Evolutionary conservation across 2,329 filamentous ascomycete species (phyloP), one percentile per base, ranked within the genome.

Genomic region (Geosmithia putterillii): DNA sequence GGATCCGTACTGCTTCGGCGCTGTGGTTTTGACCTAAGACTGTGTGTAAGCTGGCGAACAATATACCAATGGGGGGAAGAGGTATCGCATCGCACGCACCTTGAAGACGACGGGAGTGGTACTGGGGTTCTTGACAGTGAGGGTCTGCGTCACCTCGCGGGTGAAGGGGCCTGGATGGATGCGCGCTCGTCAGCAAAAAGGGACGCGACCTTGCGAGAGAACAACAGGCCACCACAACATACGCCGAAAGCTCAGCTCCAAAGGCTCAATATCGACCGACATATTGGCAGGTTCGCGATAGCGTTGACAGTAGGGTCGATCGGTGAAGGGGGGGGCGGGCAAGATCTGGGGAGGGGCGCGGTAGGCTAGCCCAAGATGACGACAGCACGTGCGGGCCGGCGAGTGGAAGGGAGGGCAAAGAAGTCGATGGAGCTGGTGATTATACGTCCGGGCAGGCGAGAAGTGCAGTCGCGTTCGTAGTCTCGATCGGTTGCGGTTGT

Each of bases 211-310:
- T 9, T 14, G 28, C 10, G 28, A 4, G 28, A 6, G 28, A 32
- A 32, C 28, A 32, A 12, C 10, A 32, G 10, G 15, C 10, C 3
- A 32, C n/a, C n/a, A 32, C 28, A 32, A 74, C 83, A 59, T 74
- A 96, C 92, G 85, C 67, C 81, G 83, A 70, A 98, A 98, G 69
- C 80, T 85, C 61, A 98, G 80, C 76, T 96, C 92, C 54, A 77
- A 65, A 47, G 90, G 92, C 57, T 92, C 82, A 60, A 98, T 86
- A 57, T 95, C 86, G 69, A 98, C 83, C 55, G 90, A 94, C 92
- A 96, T 96, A 34, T 42, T 21, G 22, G 19, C 4, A 4, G n/a
- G 28, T 18, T 21, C 18, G 32, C n/a, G n/a, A n/a, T n/a, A n/a
- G n/a, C n/a, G n/a, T n/a, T n/a, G n/a, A n/a, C n/a, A n/a, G n/a